A percentile compares a stretch with the other conserved stretches of the same genome.
These are phyloP conservation scores for Macrolepiota albuminosa DNA, from an alignment of 768 basidiomycete species.

Conservation along the genomic window DNA sequence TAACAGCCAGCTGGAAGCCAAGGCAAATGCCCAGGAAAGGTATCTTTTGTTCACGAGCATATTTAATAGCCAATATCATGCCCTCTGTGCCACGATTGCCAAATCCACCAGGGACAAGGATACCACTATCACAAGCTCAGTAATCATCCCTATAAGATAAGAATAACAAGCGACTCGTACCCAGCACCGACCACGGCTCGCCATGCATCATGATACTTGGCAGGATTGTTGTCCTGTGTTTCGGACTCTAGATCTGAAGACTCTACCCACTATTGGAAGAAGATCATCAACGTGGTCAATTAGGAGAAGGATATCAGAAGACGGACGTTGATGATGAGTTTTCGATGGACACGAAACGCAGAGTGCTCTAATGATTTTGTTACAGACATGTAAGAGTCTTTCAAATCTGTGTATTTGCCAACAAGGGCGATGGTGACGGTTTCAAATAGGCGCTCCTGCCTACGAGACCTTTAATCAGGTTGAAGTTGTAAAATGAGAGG, in stretches of 20 bases:
- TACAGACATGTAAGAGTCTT: slow-evolving; percentile 99
- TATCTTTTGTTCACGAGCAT: slow-evolving; percentile 90
- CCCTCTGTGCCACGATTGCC: slow-evolving; percentile 92
- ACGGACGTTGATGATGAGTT: slow-evolving; percentile 74
- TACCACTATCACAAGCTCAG: slow-evolving; percentile 53
- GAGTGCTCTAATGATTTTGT: slow-evolving; percentile 96
- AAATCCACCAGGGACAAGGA: slow-evolving; percentile 97
- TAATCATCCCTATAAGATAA: neutral
- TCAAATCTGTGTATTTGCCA: slow-evolving; percentile 95
- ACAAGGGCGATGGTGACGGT: slow-evolving; percentile 87
- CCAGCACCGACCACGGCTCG: slow-evolving; percentile 83
- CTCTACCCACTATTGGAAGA: slow-evolving; percentile 78
- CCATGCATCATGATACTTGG: slow-evolving; percentile 95
- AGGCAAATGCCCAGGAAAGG: slow-evolving; percentile 97
- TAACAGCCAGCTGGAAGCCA: slow-evolving; percentile 94
- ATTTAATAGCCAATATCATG: slow-evolving; percentile 97
- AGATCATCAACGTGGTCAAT: neutral
- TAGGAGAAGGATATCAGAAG: neutral
- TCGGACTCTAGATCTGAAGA: slow-evolving; percentile 86
- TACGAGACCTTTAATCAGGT: slow-evolving; percentile 24
- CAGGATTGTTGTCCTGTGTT: slow-evolving; percentile 74
- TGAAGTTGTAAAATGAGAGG: neutral
- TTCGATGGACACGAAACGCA: slow-evolving; percentile 85
- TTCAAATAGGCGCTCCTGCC: slow-evolving; percentile 93
- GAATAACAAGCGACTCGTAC: slow-evolving; percentile 38